These are phyloP conservation scores for Gossypium lobatum DNA, from an alignment of 441 rosid species.

Conservation along the genomic window DNA sequence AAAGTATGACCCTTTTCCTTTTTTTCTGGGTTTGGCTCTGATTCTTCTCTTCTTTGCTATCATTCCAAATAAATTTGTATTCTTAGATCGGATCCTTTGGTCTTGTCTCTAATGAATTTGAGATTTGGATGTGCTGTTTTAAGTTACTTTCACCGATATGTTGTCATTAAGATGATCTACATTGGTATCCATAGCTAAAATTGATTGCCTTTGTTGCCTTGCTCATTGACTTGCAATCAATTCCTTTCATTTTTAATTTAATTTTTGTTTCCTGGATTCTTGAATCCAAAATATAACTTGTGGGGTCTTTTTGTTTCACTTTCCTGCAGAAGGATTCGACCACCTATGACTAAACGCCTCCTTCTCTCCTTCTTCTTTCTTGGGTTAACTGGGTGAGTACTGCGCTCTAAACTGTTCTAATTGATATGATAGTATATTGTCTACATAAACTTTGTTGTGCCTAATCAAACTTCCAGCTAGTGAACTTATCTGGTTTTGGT, in stretches of 20 bases:
- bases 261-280: not conserved
- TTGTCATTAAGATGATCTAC: slow-evolving; percentile 1
- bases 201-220: not conserved
- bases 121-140: not conserved
- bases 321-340: slow-evolving; percentile 59
- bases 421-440: not conserved
- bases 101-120: not conserved
- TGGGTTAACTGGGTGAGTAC: slow-evolving; percentile 77
- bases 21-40: not conserved
- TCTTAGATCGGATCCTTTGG: not conserved
- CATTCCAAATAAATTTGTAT: not conserved
- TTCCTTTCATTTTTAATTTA: not conserved
- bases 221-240: not conserved
- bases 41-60: not conserved
- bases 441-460: not conserved
- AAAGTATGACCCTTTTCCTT: slow-evolving; percentile 31
- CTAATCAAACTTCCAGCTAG: slow-evolving; percentile 10
- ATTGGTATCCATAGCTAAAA: not conserved
- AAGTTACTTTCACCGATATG: not conserved
- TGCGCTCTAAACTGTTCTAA: not conserved
- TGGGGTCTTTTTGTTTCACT: not conserved
- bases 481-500: slow-evolving; percentile 11
- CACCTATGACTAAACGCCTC: slow-evolving; percentile 65
- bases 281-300: slow-evolving; percentile 1
- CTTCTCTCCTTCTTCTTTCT: slow-evolving; percentile 77